A percentile compares a stretch with the other conserved stretches of the same genome.
Evolutionary conservation across 2,329 filamentous ascomycete species (phyloP).

Genomic region (Stagonosporopsis chrysanthemi): DNA sequence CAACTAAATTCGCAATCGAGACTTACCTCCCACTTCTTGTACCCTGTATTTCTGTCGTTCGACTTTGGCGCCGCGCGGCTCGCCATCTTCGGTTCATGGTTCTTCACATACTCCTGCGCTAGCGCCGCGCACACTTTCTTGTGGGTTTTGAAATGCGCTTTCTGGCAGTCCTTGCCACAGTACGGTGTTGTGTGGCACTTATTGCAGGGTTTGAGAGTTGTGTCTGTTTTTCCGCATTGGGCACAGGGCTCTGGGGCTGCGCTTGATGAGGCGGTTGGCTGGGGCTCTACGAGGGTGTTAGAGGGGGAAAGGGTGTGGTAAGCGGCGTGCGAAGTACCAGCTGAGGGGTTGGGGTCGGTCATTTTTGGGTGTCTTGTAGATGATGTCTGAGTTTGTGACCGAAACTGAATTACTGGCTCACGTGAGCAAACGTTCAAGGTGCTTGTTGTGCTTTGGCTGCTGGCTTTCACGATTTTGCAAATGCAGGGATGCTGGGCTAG

Average conservation of each 20-base stretch:
- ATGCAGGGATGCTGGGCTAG: slow-evolving; percentile 2
- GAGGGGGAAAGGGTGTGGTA: background rate
- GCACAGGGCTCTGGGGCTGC: slow-evolving; percentile 30
- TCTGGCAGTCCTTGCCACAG: slow-evolving; percentile 53
- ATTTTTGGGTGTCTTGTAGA: background rate
- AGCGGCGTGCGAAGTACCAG: background rate
- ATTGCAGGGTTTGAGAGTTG: slow-evolving; percentile 46
- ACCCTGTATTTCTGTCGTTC: slow-evolving; percentile 43
- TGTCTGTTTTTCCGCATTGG: slow-evolving; percentile 32
- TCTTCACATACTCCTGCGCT: slow-evolving; percentile 50
- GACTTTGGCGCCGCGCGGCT: slow-evolving; percentile 41
- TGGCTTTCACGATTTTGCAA: slow-evolving; percentile 13
- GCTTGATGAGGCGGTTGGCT: slow-evolving; percentile 8
- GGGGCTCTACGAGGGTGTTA: background rate
- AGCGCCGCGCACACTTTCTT: slow-evolving; percentile 51
- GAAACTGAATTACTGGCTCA: background rate
- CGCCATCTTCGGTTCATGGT: slow-evolving; percentile 51
- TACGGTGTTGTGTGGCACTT: slow-evolving; percentile 51
- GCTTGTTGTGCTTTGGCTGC: slow-evolving; percentile 1
- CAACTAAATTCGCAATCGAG: too few relatives aligned
- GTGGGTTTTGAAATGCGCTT: slow-evolving; percentile 50
- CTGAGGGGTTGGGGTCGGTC: slow-evolving; percentile 2
- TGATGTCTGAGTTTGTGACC: background rate
- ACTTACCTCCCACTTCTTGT: slow-evolving; percentile 52
- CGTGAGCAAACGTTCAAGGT: slow-evolving; percentile 8